A percentile compares a stretch with the other conserved stretches of the same genome.
Evolutionary conservation across 1,139 yeast genomes (phyloP).

Genomic region (Meyerozyma smithsonii): DNA sequence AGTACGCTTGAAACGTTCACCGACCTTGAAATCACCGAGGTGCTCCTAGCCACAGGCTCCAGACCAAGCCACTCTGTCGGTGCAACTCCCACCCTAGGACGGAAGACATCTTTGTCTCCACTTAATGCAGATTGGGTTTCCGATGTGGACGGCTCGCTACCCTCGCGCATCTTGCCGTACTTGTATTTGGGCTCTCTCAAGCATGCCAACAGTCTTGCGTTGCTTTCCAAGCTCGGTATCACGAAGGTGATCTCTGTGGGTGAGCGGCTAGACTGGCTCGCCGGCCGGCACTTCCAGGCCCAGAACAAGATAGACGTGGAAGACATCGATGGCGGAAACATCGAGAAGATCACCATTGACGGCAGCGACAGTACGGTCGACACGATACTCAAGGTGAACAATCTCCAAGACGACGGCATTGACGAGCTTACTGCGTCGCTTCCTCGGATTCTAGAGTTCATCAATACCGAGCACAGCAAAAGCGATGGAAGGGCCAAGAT

Average conservation of each 20-base stretch:
- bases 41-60: conserved; percentile 20
- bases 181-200: conserved; percentile 78
- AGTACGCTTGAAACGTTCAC: conserved; percentile 26
- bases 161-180: conserved; percentile 75
- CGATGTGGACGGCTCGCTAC: conserved; percentile 57
- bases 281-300: conserved; percentile 25
- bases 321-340: conserved; percentile 25
- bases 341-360: conserved; percentile 27
- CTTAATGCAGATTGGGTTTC: conserved; percentile 31
- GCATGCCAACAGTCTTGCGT: conserved; percentile 72
- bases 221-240: conserved; percentile 65
- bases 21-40: conserved; percentile 29
- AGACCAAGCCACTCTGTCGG: neutral
- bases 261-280: conserved; percentile 65
- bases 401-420: conserved; percentile 46
- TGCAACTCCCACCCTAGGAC: too few relatives aligned
- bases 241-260: conserved; percentile 82
- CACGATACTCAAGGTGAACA: conserved; percentile 41
- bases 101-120: neutral
- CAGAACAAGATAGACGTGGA: conserved; percentile 22
- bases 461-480: conserved; percentile 26
- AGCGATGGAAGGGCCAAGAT: conserved; percentile 31
- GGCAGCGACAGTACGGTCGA: conserved; percentile 19
- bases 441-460: conserved; percentile 32
- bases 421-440: conserved; percentile 35